Conservation (phyloP, 805 yeast species). For the Saturnispora zaruensis region DNA sequence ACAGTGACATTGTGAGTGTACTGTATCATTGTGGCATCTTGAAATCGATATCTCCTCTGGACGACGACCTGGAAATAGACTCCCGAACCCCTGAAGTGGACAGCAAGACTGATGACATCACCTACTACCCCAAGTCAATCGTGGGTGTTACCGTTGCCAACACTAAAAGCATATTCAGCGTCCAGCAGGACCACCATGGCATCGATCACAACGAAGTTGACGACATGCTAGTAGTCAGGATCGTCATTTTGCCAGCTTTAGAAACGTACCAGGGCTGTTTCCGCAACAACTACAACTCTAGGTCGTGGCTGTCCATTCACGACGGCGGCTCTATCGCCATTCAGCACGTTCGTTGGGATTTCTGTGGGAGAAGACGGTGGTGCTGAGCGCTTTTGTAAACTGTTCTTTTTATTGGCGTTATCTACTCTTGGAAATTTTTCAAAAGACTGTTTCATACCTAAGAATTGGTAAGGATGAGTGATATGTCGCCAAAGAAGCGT, state of each 20-base stretch:
- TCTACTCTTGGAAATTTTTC: background rate
- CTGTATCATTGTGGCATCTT: conserved; percentile 69
- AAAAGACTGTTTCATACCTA: background rate
- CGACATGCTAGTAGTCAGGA: conserved; percentile 49
- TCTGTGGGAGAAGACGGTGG: conserved; percentile 7
- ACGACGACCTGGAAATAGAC: conserved; percentile 1
- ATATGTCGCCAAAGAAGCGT: background rate
- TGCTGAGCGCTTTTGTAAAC: background rate
- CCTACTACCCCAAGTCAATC: conserved; percentile 16
- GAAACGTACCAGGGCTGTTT: conserved; percentile 54
- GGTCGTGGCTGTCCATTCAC: conserved; percentile 64
- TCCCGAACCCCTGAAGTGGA: background rate
- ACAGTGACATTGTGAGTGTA: conserved; percentile 72
- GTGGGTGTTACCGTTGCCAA: conserved; percentile 35
- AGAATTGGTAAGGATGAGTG: background rate
- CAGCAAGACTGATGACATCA: conserved; percentile 1
- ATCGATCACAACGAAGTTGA: conserved; percentile 19
- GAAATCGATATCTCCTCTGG: conserved; percentile 27
- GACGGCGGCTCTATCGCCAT: conserved; percentile 73
- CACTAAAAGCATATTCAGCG: conserved; percentile 24
- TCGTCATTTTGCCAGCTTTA: conserved; percentile 62
- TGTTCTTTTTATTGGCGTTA: background rate
- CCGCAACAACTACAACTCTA: conserved; percentile 62
- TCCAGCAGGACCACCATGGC: conserved; percentile 22
- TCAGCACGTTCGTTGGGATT: conserved; percentile 44